Evolutionary conservation across 169 alveolate genomes (phyloP).

Genomic region (Plasmodium berghei): DNA sequence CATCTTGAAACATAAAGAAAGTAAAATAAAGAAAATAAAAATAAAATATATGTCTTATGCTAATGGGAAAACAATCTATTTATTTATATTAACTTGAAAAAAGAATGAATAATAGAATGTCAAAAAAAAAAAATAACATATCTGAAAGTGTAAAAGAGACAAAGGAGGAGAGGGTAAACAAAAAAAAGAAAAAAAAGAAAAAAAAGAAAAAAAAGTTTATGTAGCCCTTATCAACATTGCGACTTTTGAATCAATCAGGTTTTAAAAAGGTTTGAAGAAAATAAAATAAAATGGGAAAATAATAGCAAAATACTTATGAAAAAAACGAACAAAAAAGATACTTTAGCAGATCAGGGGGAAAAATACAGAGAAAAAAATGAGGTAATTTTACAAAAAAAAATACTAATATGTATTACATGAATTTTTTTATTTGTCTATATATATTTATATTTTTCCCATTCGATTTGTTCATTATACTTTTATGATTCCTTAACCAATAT

Average conservation of each 20-base stretch:
- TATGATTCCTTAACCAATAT: neutral
- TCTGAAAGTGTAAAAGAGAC: slow-evolving; percentile 16
- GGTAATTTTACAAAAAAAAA: neutral
- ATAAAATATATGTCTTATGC: neutral
- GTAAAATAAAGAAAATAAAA: neutral
- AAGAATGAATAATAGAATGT: slow-evolving; percentile 16
- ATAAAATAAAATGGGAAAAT: slow-evolving; percentile 34
- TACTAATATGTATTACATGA: neutral
- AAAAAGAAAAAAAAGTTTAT: neutral
- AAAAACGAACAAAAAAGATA: slow-evolving; percentile 48
- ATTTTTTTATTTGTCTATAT: neutral
- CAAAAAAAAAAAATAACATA: slow-evolving; percentile 15
- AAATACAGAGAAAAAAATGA: slow-evolving; percentile 52
- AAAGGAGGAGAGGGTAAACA: slow-evolving; percentile 48
- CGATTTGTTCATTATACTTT: neutral
- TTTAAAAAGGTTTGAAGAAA: slow-evolving; percentile 31
- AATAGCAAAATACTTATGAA: slow-evolving; percentile 30
- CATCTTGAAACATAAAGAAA: slow-evolving; percentile 6
- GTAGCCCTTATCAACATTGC: neutral
- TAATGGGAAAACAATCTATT: too few species aligned
- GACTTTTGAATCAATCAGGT: neutral
- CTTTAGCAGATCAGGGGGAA: slow-evolving; percentile 70
- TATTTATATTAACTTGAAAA: too few species aligned
- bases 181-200: neutral
- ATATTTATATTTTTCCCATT: neutral